Evolutionary conservation across 2,329 filamentous ascomycete species (phyloP).

Genomic region (Sporothrix dimorphospora): DNA sequence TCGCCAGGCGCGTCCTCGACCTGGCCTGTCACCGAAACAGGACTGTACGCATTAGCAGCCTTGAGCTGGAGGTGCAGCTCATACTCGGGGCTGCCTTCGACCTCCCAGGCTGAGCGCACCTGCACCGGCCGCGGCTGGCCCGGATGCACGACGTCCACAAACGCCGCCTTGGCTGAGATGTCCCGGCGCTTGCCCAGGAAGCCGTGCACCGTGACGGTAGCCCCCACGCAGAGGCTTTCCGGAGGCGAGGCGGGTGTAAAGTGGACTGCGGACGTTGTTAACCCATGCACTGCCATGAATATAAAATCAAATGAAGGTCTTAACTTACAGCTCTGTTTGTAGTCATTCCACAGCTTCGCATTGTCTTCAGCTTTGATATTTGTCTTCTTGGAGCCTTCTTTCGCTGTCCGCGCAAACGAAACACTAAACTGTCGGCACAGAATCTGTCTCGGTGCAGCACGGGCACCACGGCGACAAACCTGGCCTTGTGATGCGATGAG

Average conservation of each 20-base stretch:
- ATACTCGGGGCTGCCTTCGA: conserved; percentile 43
- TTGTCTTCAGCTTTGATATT: background rate
- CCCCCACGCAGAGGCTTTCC: conserved; percentile 38
- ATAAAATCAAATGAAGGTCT: background rate
- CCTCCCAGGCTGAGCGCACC: conserved; percentile 46
- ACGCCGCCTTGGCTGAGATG: conserved; percentile 69
- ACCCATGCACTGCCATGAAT: background rate
- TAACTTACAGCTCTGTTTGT: conserved; percentile 51
- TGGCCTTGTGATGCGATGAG: background rate
- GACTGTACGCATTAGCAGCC: conserved; percentile 53
- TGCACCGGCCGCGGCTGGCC: conserved; percentile 44
- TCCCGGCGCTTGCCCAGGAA: conserved; percentile 72
- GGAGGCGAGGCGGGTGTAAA: conserved; percentile 39
- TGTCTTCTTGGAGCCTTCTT: background rate
- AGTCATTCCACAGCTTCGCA: conserved; percentile 43
- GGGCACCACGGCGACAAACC: background rate
- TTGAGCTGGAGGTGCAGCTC: conserved; percentile 48
- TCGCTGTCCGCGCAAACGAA: background rate
- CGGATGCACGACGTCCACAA: conserved; percentile 60
- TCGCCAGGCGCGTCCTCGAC: conserved; percentile 32
- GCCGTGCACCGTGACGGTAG: conserved; percentile 63
- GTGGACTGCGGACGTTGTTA: conserved; percentile 35
- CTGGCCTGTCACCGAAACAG: conserved; percentile 54
- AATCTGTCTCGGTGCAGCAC: background rate
- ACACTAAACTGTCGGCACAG: background rate